These are phyloP conservation scores for Fennellomyces sp. DNA, from an alignment of 371 early-diverging fungal genomes.

Conservation along the genomic window DNA sequence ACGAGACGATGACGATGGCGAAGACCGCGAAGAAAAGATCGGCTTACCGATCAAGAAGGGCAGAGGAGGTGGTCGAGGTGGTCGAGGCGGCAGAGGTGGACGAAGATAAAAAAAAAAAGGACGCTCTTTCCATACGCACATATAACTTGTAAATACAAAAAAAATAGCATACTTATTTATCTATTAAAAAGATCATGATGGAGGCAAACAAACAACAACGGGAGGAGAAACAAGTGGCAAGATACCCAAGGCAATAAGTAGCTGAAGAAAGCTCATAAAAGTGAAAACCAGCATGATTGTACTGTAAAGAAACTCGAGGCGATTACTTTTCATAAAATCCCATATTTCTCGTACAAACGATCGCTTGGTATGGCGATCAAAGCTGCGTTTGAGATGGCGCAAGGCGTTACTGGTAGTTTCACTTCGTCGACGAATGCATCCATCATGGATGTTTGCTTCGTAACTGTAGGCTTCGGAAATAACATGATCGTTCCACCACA, in stretches of 20 bases:
- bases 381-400: neutral
- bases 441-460: neutral
- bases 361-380: neutral
- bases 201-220: neutral
- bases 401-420: neutral
- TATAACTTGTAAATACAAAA: neutral
- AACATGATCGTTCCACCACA: constrained; percentile 1
- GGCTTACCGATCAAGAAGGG: constrained; percentile 8
- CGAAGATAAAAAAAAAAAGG: neutral
- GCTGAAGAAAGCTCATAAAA: neutral
- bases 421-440: neutral
- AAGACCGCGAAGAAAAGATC: constrained; percentile 46
- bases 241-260: neutral
- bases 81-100: neutral
- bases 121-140: no score
- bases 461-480: neutral
- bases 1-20: constrained; percentile 57
- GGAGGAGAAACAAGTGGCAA: neutral
- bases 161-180: neutral
- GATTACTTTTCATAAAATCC: neutral
- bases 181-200: neutral
- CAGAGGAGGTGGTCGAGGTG: neutral
- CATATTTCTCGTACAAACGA: neutral
- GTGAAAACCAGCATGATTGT: neutral
- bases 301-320: neutral